Evolutionary conservation across 2,329 filamentous ascomycete species (phyloP).

Genomic region (Cladosporium velox): DNA sequence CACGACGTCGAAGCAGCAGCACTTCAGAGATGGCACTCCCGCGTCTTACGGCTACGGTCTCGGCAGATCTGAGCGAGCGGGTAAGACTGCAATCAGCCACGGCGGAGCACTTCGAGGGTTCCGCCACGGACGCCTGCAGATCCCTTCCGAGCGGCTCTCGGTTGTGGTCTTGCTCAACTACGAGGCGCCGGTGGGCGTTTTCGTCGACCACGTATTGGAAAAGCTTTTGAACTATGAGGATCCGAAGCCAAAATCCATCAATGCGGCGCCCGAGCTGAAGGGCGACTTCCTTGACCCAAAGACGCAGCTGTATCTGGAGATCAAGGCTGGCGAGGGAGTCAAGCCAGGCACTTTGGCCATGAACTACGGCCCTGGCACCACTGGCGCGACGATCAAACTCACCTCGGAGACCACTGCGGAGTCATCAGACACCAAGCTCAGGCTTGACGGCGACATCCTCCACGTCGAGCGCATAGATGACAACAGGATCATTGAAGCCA

Average conservation of each 20-base stretch:
- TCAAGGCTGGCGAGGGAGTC: conserved; percentile 23
- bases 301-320: conserved; percentile 38
- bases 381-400: conserved; percentile 27
- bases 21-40: conserved; percentile 39
- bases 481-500: conserved; percentile 22
- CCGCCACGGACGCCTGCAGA: conserved; percentile 41
- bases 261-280: conserved; percentile 33
- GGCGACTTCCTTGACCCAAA: conserved; percentile 45
- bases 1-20: conserved; percentile 33
- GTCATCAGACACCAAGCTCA: conserved; percentile 31
- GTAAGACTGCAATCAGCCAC: conserved; percentile 40
- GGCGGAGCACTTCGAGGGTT: conserved; percentile 48
- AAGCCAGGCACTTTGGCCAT: conserved; percentile 35
- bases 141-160: conserved; percentile 40
- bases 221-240: conserved; percentile 34
- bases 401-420: conserved; percentile 27
- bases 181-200: conserved; percentile 35
- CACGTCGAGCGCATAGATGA: conserved; percentile 26
- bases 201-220: conserved; percentile 38
- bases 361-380: conserved; percentile 34
- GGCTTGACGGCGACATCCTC: conserved; percentile 36
- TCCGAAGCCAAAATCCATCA: conserved; percentile 19
- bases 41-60: conserved; percentile 46
- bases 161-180: conserved; percentile 47
- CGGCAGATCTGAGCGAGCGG: conserved; percentile 31